Conservation (phyloP, 2,329 filamentous ascomycete species). For the Colletotrichum lindemuthianum region DNA sequence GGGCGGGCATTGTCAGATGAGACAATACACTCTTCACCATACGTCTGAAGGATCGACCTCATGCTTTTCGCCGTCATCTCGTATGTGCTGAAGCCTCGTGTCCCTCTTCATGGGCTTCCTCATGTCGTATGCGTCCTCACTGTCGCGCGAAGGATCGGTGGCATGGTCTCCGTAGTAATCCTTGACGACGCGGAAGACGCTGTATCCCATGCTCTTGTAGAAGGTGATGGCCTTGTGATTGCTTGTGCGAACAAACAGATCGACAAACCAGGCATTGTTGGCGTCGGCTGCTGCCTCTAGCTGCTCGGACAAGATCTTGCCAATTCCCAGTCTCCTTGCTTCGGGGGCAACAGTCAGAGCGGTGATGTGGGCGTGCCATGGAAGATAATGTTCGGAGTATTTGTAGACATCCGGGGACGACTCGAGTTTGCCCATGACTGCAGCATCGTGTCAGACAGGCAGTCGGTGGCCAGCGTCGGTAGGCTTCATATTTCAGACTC, state of each 20-base stretch:
- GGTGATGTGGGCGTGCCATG: conserved; percentile 99
- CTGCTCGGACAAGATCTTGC: conserved; percentile 81
- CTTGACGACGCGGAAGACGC: conserved; percentile 86
- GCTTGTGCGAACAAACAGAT: conserved; percentile 90
- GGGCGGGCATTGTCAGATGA: not conserved
- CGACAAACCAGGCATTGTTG: conserved; percentile 92
- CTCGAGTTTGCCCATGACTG: conserved; percentile 98
- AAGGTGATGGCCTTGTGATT: conserved; percentile 89
- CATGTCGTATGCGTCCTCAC: conserved; percentile 97
- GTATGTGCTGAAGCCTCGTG: conserved; percentile 76
- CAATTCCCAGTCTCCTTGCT: conserved; percentile 86
- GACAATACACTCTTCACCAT: conserved; percentile 64
- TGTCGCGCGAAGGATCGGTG: conserved; percentile 66
- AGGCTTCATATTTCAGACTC: conserved; percentile 45
- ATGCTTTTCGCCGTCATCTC: conserved; percentile 82
- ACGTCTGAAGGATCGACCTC: conserved; percentile 86
- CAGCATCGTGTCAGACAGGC: conserved; percentile 40
- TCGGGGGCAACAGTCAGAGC: conserved; percentile 91
- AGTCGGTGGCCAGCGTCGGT: conserved; percentile 10
- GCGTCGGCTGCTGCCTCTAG: conserved; percentile 86
- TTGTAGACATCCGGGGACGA: conserved; percentile 80
- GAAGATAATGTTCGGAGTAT: conserved; percentile 89
- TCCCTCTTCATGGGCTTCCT: conserved; percentile 89
- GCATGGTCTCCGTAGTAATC: conserved; percentile 93
- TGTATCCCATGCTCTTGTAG: conserved; percentile 93